Conservation (phyloP, 2,329 filamentous ascomycete species). For the Huntiella decipiens region DNA sequence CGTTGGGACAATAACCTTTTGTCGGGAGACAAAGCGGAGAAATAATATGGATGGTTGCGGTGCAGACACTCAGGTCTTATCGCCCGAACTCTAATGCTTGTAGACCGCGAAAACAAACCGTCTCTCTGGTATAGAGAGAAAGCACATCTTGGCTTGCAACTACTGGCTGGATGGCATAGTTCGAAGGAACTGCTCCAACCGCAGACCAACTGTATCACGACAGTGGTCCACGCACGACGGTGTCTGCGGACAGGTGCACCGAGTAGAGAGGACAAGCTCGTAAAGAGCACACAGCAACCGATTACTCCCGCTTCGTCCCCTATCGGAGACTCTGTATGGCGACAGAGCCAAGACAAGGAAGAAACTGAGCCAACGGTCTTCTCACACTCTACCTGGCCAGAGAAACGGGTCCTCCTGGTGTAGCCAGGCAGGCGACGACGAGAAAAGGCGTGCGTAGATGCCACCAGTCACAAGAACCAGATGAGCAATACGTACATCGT, state of each 20-base stretch:
- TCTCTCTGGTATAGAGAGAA: not conserved
- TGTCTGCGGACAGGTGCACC: slow-evolving; percentile 4
- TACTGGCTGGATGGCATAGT: slow-evolving; percentile 8
- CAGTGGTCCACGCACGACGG: not conserved
- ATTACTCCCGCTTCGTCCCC: slow-evolving; percentile 5
- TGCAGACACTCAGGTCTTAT: not conserved
- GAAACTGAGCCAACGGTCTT: slow-evolving; percentile 17
- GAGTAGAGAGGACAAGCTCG: slow-evolving; percentile 9
- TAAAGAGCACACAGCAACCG: slow-evolving; percentile 9
- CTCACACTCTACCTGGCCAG: slow-evolving; percentile 43
- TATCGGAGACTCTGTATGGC: not conserved
- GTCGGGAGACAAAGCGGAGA: not conserved
- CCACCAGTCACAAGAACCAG: slow-evolving; percentile 22
- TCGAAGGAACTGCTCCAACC: slow-evolving; percentile 3
- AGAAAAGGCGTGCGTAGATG: slow-evolving; percentile 20
- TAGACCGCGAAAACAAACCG: not conserved
- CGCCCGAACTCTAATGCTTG: not conserved
- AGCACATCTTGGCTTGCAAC: slow-evolving; percentile 7
- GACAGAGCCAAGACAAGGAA: not conserved
- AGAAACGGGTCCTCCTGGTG: slow-evolving; percentile 21
- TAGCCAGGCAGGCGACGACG: slow-evolving; percentile 54
- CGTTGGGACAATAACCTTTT: slow-evolving; percentile 1
- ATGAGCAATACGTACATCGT: slow-evolving; percentile 67
- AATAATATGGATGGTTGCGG: not conserved
- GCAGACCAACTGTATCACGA: not conserved